Conservation (phyloP, 148 eudicot genomes). For the Talinum fruticosum region DNA sequence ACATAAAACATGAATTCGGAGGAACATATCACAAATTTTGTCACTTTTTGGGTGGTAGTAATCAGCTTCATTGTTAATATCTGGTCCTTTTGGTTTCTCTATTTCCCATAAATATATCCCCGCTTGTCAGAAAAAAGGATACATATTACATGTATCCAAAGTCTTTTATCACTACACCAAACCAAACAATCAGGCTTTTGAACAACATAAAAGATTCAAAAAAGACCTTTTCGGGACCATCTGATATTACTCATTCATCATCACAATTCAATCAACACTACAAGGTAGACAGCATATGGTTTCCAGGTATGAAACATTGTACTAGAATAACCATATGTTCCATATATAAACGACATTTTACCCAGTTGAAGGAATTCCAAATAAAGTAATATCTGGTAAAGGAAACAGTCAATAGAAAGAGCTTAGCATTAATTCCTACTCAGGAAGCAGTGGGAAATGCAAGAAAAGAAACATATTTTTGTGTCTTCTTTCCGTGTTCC, state of each 20-base stretch:
- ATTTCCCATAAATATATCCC: too few species aligned
- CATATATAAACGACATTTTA: neutral
- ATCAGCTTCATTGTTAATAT: neutral
- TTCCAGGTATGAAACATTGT: neutral
- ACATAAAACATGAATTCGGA: constrained; percentile 13
- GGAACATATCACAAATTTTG: neutral
- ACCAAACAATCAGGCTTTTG: neutral
- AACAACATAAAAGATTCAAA: neutral
- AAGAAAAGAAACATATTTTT: neutral
- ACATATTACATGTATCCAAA: neutral
- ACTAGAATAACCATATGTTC: neutral
- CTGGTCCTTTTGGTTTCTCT: neutral
- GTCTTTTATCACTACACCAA: neutral
- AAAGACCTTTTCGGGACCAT: too few species aligned
- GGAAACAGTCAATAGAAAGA: neutral
- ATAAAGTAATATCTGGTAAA: neutral
- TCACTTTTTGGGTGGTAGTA: too few species aligned
- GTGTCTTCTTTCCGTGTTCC: neutral
- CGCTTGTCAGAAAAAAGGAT: too few species aligned
- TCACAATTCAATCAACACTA: neutral
- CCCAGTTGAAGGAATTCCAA: neutral
- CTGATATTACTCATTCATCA: neutral
- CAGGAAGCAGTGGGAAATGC: neutral
- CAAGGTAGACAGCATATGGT: neutral
- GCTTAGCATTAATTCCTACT: neutral